Evolutionary conservation across 345 rosid species (phyloP), one percentile per base, ranked within the genome.

Genomic region (Pistacia atlantica): DNA sequence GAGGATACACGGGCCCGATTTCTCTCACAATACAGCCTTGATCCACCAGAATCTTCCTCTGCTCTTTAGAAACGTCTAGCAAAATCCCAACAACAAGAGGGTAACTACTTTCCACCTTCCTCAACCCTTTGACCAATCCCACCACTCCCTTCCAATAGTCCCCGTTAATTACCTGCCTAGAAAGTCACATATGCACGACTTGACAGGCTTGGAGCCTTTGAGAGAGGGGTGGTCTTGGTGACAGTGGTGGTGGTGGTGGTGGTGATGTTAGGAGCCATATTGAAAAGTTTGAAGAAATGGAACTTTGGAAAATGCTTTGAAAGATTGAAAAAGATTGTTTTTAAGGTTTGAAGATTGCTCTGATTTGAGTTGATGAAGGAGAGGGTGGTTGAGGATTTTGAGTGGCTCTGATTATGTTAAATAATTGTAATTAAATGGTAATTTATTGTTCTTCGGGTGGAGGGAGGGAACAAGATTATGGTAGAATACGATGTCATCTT

Each of bases 131-230:
- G 65, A 89, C 97, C 33, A 91, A 63, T 22, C 97, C 94, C 10
- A 91, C 90, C 51, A 91, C 97, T 58, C 97, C 94, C 71, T 85
- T 90, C 60, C 84, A 83, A 71, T 90, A 91, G 84, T 90, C 92
- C 1, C 91, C 92, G 67, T 83, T n/a, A n/a, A n/a, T n/a, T 79
- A 0, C 94, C 97, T 1, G 97, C 97, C 59, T 90, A 79, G 80
- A 91, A 91, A 8, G 94, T 90, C 7, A 91, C 86, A 49, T 74
- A 87, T 1, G 87, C 88, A 75, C 83, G 75, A 37, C 75, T 78
- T 16, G 77, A 76, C 13, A 38, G 42, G 17, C 8, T 65, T 9
- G 74, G 52, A 6, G 68, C 68, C 54, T 74, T 80, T 31, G 72
- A 62, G 0, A 63, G 51, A 10, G 66, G 63, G 7, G 67, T 65